Conservation (phyloP, 441 rosid species). For the Manihot esculenta region DNA sequence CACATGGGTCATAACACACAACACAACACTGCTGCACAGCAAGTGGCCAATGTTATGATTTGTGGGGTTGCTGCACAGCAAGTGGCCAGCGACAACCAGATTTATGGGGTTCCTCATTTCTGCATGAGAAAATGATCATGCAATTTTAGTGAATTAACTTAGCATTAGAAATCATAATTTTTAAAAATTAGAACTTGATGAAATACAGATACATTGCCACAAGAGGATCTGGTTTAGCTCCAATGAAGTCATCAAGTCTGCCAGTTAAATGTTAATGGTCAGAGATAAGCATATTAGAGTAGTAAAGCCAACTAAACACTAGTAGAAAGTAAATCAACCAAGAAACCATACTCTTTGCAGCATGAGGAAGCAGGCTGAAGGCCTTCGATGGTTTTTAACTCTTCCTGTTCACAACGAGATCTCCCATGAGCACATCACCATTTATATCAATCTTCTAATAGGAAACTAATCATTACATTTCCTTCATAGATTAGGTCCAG, state of each 20-base stretch:
- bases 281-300: neutral
- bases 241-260: constrained; percentile 55
- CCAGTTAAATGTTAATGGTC: constrained; percentile 2
- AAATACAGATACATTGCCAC: constrained; percentile 26
- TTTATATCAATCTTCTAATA: neutral
- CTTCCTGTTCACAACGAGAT: constrained; percentile 38
- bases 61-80: no score
- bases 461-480: neutral
- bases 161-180: neutral
- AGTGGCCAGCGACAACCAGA: constrained; percentile 23
- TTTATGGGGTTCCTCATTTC: constrained; percentile 21
- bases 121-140: constrained; percentile 12
- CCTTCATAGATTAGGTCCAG: neutral
- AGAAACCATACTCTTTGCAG: constrained; percentile 56
- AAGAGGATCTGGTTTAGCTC: constrained; percentile 40
- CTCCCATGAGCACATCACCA: constrained; percentile 3
- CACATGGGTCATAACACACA: neutral
- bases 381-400: constrained; percentile 43
- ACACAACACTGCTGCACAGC: no score
- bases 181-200: neutral
- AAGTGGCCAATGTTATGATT: no score
- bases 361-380: constrained; percentile 45
- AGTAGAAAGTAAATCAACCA: neutral
- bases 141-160: neutral
- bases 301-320: neutral